These are phyloP conservation scores for Globisporangium megalacanthum DNA, from an alignment of 352 stramenopile species.

Conservation along the genomic window DNA sequence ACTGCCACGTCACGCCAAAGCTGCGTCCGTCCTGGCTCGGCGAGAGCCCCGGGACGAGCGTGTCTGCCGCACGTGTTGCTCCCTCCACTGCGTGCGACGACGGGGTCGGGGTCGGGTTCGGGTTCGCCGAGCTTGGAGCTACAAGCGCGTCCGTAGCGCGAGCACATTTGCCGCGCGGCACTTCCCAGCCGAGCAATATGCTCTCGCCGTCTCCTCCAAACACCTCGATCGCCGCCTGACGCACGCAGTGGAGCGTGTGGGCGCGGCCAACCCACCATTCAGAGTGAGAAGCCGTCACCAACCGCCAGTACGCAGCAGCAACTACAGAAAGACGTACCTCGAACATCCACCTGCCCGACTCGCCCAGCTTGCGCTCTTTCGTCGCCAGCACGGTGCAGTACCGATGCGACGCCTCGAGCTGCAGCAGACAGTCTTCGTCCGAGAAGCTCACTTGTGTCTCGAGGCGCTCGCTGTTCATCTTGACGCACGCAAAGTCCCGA, in stretches of 20 bases:
- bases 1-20: slow-evolving; percentile 73
- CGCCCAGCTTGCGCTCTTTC: slow-evolving; percentile 60
- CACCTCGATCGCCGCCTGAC: slow-evolving; percentile 29
- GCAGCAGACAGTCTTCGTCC: slow-evolving; percentile 65
- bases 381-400: slow-evolving; percentile 73
- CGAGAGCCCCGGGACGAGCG: slow-evolving; percentile 55
- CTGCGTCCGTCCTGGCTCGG: slow-evolving; percentile 43
- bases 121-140: background rate
- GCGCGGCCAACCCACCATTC: no score
- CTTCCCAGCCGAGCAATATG: slow-evolving; percentile 73
- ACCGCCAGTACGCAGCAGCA: background rate
- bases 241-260: background rate
- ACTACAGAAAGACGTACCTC: slow-evolving; percentile 23
- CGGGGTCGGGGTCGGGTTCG: no score
- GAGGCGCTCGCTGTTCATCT: slow-evolving; percentile 56
- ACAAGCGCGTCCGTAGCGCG: background rate
- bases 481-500: slow-evolving; percentile 64
- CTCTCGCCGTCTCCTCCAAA: slow-evolving; percentile 64
- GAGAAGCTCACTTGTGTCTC: slow-evolving; percentile 64
- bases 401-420: slow-evolving; percentile 54
- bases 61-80: slow-evolving; percentile 5
- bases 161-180: slow-evolving; percentile 23
- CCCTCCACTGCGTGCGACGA: background rate
- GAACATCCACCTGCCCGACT: slow-evolving; percentile 80
- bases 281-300: background rate